These are phyloP conservation scores for Graphiopsis chlorocephala DNA, from an alignment of 2,329 filamentous ascomycete genomes.

Conservation along the genomic window DNA sequence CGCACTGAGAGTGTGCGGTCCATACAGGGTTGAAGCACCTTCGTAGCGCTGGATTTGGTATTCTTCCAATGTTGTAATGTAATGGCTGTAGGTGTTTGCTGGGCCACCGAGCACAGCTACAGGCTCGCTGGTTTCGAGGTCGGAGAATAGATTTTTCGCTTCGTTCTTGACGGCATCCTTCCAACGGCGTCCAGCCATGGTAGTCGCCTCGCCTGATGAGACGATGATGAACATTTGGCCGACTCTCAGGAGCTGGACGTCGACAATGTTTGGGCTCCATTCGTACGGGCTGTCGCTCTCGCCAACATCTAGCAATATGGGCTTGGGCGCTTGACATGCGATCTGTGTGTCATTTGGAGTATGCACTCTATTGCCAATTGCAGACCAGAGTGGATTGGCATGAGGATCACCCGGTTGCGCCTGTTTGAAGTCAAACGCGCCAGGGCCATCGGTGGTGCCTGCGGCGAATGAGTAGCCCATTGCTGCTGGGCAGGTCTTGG, in stretches of 20 bases:
- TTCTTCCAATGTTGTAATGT: constrained; percentile 75
- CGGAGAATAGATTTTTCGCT: constrained; percentile 26
- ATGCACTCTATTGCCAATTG: constrained; percentile 71
- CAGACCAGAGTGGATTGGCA: constrained; percentile 74
- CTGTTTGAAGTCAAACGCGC: constrained; percentile 90
- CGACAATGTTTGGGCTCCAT: constrained; percentile 90
- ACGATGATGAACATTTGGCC: constrained; percentile 83
- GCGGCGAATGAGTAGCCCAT: constrained; percentile 91
- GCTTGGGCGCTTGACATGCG: constrained; percentile 76
- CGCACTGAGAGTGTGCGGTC: constrained; percentile 75
- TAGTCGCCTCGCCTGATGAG: constrained; percentile 82
- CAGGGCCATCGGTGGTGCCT: constrained; percentile 87
- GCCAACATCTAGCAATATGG: constrained; percentile 84
- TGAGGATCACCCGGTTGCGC: constrained; percentile 72
- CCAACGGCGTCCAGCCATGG: constrained; percentile 90
- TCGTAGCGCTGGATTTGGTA: constrained; percentile 87
- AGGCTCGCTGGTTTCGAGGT: constrained; percentile 43
- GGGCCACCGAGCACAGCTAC: constrained; percentile 84
- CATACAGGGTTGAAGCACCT: constrained; percentile 88
- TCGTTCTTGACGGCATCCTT: constrained; percentile 65
- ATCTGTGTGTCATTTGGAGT: constrained; percentile 67
- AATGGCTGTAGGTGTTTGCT: constrained; percentile 87
- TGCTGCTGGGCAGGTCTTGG: constrained; percentile 78
- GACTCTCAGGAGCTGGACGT: constrained; percentile 79
- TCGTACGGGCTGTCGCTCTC: constrained; percentile 73